Evolutionary conservation across 805 yeast species (phyloP).

Genomic region (Candida quercuum): DNA sequence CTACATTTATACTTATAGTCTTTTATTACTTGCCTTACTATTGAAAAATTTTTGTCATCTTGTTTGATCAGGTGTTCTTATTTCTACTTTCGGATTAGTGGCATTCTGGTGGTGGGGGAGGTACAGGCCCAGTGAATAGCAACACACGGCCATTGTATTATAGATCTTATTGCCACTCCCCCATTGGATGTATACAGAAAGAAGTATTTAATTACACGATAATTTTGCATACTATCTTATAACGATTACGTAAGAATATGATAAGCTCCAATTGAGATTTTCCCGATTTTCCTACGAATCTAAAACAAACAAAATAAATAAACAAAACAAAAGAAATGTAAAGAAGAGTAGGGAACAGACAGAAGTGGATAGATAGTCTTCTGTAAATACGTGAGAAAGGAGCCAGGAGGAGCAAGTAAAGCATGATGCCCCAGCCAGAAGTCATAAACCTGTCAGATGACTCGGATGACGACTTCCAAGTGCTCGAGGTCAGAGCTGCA

Average conservation of each 20-base stretch:
- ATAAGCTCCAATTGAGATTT: no score
- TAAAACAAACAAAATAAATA: no score
- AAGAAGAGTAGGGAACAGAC: neutral
- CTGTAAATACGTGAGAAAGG: no score
- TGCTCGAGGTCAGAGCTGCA: constrained; percentile 9
- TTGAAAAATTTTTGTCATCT: neutral
- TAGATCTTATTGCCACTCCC: neutral
- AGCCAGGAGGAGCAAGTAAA: no score
- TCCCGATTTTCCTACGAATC: no score
- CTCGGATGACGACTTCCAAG: constrained; percentile 21
- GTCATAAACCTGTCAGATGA: constrained; percentile 22
- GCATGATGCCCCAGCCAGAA: neutral
- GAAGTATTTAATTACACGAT: neutral
- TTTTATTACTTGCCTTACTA: no score
- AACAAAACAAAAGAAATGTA: neutral
- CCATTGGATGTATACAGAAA: neutral
- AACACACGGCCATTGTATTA: neutral
- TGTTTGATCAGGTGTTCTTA: neutral
- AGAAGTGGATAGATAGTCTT: neutral
- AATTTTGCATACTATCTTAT: neutral
- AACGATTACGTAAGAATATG: no score
- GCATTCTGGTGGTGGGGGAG: no score
- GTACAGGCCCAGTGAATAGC: neutral
- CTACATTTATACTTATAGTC: neutral
- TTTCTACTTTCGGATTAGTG: no score